Conservation (phyloP, 768 basidiomycete genomes). For the Trametes villosa region DNA sequence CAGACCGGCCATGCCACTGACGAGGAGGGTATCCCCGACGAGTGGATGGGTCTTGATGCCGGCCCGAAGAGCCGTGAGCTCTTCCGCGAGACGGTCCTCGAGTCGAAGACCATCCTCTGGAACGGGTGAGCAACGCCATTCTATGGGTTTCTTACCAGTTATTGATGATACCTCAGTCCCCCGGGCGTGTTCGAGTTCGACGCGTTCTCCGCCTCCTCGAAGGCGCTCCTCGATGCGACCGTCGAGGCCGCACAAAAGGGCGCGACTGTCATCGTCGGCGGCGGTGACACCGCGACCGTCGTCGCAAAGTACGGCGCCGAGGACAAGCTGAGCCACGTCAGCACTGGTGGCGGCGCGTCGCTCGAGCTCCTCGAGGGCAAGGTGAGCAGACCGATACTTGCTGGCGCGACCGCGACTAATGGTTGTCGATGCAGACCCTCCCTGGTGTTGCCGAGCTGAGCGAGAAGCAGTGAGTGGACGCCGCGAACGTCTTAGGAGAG, state of each 20-base stretch:
- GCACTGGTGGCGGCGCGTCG: conserved; percentile 92
- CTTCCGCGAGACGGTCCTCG: conserved; percentile 78
- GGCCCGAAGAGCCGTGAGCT: conserved; percentile 83
- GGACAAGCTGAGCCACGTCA: conserved; percentile 92
- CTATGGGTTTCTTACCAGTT: neutral
- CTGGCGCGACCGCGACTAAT: neutral
- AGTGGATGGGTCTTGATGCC: conserved; percentile 94
- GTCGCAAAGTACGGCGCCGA: conserved; percentile 87
- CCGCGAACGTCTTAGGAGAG: conserved; percentile 1
- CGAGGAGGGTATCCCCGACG: conserved; percentile 84
- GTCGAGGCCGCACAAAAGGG: conserved; percentile 87
- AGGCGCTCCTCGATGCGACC: conserved; percentile 79
- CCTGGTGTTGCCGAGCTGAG: conserved; percentile 93
- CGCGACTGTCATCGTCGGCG: conserved; percentile 92
- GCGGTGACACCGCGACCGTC: conserved; percentile 95
- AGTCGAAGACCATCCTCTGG: conserved; percentile 97
- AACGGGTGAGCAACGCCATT: conserved; percentile 60
- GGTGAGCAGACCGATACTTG: conserved; percentile 48
- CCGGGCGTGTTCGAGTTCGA: conserved; percentile 98
- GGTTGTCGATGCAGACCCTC: conserved; percentile 53
- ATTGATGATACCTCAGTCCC: conserved; percentile 63
- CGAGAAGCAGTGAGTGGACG: conserved; percentile 57
- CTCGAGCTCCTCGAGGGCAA: conserved; percentile 98
- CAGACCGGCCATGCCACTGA: conserved; percentile 81
- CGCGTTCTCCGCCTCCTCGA: conserved; percentile 85